Percentiles rank a stretch among this genome's conserved stretches.
Conservation (phyloP, 192 early-diverging fungal genomes). For the Haplosporangium gracile region DNA sequence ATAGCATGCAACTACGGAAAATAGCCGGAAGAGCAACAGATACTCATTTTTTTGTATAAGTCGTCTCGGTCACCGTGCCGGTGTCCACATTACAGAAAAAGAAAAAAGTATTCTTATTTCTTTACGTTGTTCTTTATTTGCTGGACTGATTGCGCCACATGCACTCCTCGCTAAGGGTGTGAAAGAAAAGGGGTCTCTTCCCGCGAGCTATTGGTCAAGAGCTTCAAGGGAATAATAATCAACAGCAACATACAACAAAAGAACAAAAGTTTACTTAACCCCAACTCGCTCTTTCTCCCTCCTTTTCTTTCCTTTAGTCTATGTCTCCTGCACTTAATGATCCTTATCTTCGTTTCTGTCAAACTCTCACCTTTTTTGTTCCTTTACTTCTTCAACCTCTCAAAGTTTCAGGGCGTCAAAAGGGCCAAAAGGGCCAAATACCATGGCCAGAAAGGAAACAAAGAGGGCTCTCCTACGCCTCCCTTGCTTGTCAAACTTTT, state of each 20-base stretch:
- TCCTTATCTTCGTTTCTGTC: neutral
- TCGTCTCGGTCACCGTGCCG: too few species aligned
- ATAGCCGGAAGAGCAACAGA: too few species aligned
- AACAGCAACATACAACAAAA: neutral
- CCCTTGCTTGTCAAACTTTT: neutral
- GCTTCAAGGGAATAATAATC: neutral
- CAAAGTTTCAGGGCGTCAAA: neutral
- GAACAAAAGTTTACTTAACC: neutral
- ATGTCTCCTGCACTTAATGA: neutral
- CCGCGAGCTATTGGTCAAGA: neutral
- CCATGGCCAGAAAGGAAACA: neutral
- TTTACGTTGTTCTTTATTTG: too few species aligned
- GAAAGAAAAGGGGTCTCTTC: neutral
- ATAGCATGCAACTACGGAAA: too few species aligned
- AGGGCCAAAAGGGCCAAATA: constrained; percentile 1
- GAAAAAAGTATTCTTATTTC: too few species aligned
- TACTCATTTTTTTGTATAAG: too few species aligned
- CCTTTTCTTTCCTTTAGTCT: neutral
- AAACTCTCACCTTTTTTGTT: neutral
- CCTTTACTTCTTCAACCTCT: neutral
- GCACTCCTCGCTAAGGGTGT: neutral
- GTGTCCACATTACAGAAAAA: too few species aligned
- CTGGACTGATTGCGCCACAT: neutral
- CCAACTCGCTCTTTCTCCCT: too few species aligned
- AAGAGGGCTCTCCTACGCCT: neutral